Evolutionary conservation across 495 filamentous ascomycete species (phyloP).

Genomic region (Talaromyces stipitatus): DNA sequence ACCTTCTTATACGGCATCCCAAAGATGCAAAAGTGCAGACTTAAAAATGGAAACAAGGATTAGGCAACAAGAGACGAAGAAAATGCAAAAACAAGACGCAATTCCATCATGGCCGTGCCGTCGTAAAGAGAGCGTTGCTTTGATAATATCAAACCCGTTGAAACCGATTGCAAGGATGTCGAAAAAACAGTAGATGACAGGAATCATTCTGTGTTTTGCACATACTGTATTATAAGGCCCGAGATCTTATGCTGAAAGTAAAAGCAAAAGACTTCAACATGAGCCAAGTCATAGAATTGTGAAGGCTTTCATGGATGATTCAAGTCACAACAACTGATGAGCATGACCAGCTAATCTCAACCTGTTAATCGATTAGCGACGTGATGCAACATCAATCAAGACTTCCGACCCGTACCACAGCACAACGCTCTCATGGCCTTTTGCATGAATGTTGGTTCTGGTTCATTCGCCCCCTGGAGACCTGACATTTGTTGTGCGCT

Average conservation of each 20-base stretch:
- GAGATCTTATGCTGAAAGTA: neutral
- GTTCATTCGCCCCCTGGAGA: slow-evolving; percentile 33
- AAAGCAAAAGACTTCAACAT: neutral
- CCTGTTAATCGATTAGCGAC: slow-evolving; percentile 8
- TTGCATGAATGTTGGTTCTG: slow-evolving; percentile 44
- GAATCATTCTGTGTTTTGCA: neutral
- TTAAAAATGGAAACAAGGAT: neutral
- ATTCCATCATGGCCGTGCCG: slow-evolving; percentile 10
- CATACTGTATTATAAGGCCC: neutral
- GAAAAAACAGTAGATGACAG: neutral
- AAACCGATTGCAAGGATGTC: slow-evolving; percentile 3
- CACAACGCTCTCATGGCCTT: slow-evolving; percentile 79
- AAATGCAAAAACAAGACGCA: slow-evolving; percentile 5
- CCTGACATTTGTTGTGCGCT: slow-evolving; percentile 35
- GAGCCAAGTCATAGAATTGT: neutral
- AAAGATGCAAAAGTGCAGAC: neutral
- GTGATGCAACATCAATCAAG: slow-evolving; percentile 3
- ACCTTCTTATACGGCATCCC: slow-evolving; percentile 1
- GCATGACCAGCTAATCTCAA: slow-evolving; percentile 3
- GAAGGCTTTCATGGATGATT: neutral
- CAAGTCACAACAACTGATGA: neutral
- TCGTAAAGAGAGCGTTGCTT: slow-evolving; percentile 9
- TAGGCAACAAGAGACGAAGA: neutral
- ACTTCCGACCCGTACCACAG: slow-evolving; percentile 56
- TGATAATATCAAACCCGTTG: neutral